phyloP scores from a whole-genome alignment of 1,139 yeast genomes.

The Yamadazyma dendronema region DNA sequence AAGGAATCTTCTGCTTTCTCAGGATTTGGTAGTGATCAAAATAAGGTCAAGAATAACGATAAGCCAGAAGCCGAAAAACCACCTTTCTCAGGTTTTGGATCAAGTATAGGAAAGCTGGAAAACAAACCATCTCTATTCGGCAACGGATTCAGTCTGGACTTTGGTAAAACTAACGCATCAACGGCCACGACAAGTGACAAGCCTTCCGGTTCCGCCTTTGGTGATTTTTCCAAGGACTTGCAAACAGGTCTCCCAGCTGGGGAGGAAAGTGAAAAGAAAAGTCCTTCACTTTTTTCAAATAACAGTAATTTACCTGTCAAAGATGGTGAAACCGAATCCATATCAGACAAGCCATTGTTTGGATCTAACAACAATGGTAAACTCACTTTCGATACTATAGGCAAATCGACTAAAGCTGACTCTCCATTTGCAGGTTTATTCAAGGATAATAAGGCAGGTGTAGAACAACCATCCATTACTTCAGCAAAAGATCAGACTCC shows the following conservation, averaged over 20 bases:
- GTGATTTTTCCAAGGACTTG: background rate
- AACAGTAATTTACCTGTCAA: background rate
- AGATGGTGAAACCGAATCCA: background rate
- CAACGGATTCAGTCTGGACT: too few species aligned
- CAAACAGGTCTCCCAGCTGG: background rate
- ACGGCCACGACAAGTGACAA: too few species aligned
- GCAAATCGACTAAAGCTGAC: slow-evolving; percentile 1
- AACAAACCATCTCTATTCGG: too few species aligned
- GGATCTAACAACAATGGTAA: background rate
- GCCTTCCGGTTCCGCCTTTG: background rate
- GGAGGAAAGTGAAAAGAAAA: too few species aligned
- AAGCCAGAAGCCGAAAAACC: too few species aligned
- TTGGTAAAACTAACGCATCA: too few species aligned
- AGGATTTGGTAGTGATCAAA: background rate
- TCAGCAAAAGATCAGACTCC: too few species aligned
- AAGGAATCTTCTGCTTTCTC: background rate
- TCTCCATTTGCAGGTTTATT: background rate
- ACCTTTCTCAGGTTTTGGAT: too few species aligned
- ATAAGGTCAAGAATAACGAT: too few species aligned
- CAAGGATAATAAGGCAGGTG: background rate
- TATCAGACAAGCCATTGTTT: background rate
- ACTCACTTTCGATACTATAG: slow-evolving; percentile 3
- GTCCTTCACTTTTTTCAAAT: too few species aligned
- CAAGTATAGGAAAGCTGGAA: too few species aligned
- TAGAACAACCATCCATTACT: too few species aligned